These are phyloP conservation scores for Ogataea kodamae DNA, from an alignment of 805 yeast genomes.

Conservation along the genomic window DNA sequence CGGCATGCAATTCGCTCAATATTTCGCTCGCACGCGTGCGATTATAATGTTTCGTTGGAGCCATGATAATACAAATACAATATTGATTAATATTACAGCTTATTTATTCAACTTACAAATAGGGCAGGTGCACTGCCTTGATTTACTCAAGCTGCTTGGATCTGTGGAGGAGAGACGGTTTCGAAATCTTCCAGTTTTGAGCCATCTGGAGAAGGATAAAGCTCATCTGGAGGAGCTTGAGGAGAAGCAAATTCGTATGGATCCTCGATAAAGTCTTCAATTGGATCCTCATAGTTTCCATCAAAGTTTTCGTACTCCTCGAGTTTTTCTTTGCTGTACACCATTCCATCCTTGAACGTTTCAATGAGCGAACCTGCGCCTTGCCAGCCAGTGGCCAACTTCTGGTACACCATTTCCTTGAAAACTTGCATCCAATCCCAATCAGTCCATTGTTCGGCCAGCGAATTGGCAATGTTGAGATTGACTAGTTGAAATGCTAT, in stretches of 20 bases:
- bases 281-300: conserved; percentile 28
- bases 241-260: conserved; percentile 10
- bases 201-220: conserved; percentile 3
- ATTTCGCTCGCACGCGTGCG: conserved; percentile 32
- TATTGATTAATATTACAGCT: no score
- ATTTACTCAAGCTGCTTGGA: no score
- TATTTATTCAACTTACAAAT: no score
- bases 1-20: conserved; percentile 27
- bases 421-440: conserved; percentile 36
- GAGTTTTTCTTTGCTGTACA: conserved; percentile 26
- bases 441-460: conserved; percentile 31
- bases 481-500: conserved; percentile 31
- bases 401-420: conserved; percentile 34
- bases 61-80: no score
- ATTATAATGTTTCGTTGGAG: conserved; percentile 28
- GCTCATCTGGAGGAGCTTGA: conserved; percentile 1
- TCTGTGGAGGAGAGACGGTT: conserved; percentile 1
- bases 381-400: conserved; percentile 35
- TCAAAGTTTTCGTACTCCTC: conserved; percentile 22
- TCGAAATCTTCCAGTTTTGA: conserved; percentile 5
- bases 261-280: conserved; percentile 29
- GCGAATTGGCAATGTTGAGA: conserved; percentile 32
- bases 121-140: not conserved
- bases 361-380: conserved; percentile 35
- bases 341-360: conserved; percentile 30